phyloP scores from a whole-genome alignment of 176 grass and related monocot genomes.

The Chrysopogon serrulatus region DNA sequence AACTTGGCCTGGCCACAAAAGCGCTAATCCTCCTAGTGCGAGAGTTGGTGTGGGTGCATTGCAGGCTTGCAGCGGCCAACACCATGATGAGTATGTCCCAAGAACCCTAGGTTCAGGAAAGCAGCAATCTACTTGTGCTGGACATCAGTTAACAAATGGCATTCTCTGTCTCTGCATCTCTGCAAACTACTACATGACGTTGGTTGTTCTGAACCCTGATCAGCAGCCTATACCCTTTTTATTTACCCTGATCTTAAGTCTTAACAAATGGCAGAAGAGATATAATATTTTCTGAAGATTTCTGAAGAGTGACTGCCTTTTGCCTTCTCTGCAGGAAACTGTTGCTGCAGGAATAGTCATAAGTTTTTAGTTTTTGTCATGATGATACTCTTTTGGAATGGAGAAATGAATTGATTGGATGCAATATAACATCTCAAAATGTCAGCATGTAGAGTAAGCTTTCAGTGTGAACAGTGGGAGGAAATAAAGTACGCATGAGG shows the following conservation, averaged over 20 bases:
- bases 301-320: not conserved
- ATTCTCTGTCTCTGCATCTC: not conserved
- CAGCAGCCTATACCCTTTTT: not conserved
- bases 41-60: constrained; percentile 13
- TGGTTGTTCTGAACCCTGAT: not conserved
- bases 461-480: constrained; percentile 33
- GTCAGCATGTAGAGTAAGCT: constrained; percentile 10
- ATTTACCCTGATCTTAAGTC: not conserved
- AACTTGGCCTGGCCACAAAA: constrained; percentile 9
- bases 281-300: not conserved
- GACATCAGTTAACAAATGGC: not conserved
- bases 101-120: constrained; percentile 17
- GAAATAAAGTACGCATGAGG: not conserved
- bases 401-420: not conserved
- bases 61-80: not conserved
- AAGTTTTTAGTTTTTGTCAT: not conserved
- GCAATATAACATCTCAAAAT: not conserved
- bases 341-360: not conserved
- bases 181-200: not conserved
- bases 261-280: not conserved
- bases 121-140: not conserved
- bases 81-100: constrained; percentile 27
- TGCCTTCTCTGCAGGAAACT: not conserved
- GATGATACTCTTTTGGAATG: not conserved
- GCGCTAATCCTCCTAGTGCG: constrained; percentile 6